phyloP scores from a whole-genome alignment of 441 rosid species.

The Kokia cookei region DNA sequence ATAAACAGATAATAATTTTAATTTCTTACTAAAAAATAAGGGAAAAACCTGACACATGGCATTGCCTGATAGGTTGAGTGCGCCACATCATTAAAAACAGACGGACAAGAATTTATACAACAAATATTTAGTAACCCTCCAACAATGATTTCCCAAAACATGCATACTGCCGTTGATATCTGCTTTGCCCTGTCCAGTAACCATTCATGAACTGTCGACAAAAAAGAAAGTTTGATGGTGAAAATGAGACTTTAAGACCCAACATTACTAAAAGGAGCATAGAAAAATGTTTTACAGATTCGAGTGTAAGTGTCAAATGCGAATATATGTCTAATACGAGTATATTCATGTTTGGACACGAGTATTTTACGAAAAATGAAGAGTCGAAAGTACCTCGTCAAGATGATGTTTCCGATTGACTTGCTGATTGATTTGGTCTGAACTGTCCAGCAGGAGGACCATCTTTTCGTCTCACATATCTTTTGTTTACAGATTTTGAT shows the following conservation, averaged over 20 bases:
- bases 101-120: neutral
- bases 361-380: neutral
- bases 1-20: no score
- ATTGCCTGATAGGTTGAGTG: no score
- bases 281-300: neutral
- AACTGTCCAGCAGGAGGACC: slow-evolving; percentile 53
- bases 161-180: neutral
- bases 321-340: neutral
- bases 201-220: neutral
- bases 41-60: no score
- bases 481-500: slow-evolving; percentile 53
- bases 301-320: neutral
- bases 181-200: neutral
- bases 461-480: slow-evolving; percentile 77
- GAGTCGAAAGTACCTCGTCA: slow-evolving; percentile 12
- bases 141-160: neutral
- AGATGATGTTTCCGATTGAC: slow-evolving; percentile 46
- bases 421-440: slow-evolving; percentile 54
- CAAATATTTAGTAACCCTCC: neutral
- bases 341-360: no score
- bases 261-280: neutral
- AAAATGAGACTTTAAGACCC: neutral
- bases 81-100: no score
- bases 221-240: neutral
- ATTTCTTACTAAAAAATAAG: no score